Evolutionary conservation across 768 basidiomycete species (phyloP).

Genomic region (Megacollybia marginata): DNA sequence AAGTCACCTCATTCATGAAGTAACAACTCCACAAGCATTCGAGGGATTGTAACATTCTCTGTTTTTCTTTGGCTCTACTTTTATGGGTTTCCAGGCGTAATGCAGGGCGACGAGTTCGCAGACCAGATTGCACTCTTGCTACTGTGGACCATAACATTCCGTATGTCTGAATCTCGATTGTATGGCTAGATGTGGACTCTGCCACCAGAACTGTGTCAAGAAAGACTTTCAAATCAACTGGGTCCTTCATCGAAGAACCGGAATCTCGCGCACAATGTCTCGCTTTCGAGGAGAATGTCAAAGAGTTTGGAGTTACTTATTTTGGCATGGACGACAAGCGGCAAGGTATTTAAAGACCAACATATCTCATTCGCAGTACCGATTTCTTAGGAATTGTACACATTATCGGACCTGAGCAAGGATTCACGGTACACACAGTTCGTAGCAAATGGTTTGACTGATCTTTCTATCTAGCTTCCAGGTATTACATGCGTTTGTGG

Average conservation of each 20-base stretch:
- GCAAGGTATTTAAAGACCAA: slow-evolving; percentile 49
- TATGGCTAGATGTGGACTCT: background rate
- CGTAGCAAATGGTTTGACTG: background rate
- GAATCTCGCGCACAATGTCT: slow-evolving; percentile 80
- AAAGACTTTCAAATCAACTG: slow-evolving; percentile 65
- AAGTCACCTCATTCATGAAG: slow-evolving; percentile 76
- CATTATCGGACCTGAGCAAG: slow-evolving; percentile 90
- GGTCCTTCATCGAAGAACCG: slow-evolving; percentile 73
- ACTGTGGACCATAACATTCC: slow-evolving; percentile 88
- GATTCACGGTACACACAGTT: slow-evolving; percentile 59
- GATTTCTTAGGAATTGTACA: slow-evolving; percentile 65
- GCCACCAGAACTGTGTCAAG: slow-evolving; percentile 56
- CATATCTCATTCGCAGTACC: no score
- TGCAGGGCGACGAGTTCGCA: slow-evolving; percentile 68
- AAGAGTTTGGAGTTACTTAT: slow-evolving; percentile 87
- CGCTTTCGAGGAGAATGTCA: slow-evolving; percentile 84
- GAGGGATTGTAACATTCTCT: slow-evolving; percentile 60
- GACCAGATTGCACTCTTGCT: slow-evolving; percentile 84
- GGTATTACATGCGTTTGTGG: slow-evolving; percentile 85
- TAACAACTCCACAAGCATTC: slow-evolving; percentile 91
- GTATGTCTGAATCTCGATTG: slow-evolving; percentile 38
- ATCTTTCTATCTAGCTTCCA: slow-evolving; percentile 40
- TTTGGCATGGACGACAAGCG: slow-evolving; percentile 87
- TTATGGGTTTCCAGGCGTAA: slow-evolving; percentile 40
- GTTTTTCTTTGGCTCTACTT: slow-evolving; percentile 1